Evolutionary conservation across 768 basidiomycete genomes (phyloP).

Genomic region (Suillus weaverae): DNA sequence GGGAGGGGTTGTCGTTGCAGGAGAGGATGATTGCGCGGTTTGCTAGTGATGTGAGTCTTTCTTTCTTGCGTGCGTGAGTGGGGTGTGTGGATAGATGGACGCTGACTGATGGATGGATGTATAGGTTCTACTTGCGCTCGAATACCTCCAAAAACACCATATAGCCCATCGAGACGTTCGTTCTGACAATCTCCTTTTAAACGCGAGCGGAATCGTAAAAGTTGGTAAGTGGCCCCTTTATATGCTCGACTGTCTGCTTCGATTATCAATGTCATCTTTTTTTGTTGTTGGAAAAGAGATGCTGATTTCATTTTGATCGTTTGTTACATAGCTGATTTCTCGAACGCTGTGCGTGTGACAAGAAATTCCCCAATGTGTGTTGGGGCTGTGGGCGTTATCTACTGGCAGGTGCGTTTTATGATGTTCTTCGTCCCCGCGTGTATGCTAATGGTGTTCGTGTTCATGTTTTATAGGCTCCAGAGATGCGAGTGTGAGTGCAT

Average conservation of each 20-base stretch:
- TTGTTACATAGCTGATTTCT: constrained; percentile 67
- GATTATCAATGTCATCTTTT: background rate
- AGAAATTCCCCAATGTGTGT: constrained; percentile 48
- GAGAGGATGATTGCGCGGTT: constrained; percentile 76
- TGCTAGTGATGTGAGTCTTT: constrained; percentile 67
- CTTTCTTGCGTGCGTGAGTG: background rate
- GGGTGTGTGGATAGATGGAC: background rate
- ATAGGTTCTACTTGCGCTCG: constrained; percentile 65
- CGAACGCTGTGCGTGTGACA: constrained; percentile 65
- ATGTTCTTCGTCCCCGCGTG: background rate
- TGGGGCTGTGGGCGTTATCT: constrained; percentile 69
- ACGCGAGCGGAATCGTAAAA: constrained; percentile 68
- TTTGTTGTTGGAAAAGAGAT: background rate
- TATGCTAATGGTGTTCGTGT: constrained; percentile 4
- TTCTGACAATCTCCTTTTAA: constrained; percentile 79
- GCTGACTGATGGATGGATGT: background rate
- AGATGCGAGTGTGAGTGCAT: constrained; percentile 62
- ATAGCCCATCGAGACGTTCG: constrained; percentile 85
- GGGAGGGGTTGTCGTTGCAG: constrained; percentile 59
- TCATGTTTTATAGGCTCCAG: constrained; percentile 52
- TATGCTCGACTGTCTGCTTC: background rate
- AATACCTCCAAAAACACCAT: constrained; percentile 59
- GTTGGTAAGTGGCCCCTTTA: constrained; percentile 49
- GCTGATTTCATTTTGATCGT: constrained; percentile 7
- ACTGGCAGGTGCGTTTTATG: constrained; percentile 64